phyloP scores from a whole-genome alignment of 495 filamentous ascomycete species.

The Penicillium macrosclerotiorum region DNA sequence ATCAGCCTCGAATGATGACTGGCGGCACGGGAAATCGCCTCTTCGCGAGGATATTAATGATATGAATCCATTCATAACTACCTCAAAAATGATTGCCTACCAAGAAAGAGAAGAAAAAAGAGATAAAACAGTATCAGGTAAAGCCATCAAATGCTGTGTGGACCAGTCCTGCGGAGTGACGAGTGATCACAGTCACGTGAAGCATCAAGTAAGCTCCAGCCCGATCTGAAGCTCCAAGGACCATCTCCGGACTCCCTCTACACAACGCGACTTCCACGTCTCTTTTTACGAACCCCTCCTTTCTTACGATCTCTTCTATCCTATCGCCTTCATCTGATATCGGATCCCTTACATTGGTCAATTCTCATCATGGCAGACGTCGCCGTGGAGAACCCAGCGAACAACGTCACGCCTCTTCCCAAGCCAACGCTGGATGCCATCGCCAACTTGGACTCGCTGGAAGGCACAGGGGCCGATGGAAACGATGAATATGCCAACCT shows the following conservation, averaged over 20 bases:
- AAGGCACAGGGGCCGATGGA: slow-evolving; percentile 75
- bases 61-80: too few species aligned
- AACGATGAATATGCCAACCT: slow-evolving; percentile 92
- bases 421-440: slow-evolving; percentile 79
- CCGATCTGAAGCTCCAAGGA: slow-evolving; percentile 18
- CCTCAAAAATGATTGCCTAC: too few species aligned
- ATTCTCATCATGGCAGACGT: slow-evolving; percentile 72
- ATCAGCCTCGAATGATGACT: too few species aligned
- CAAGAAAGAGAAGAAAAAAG: too few species aligned
- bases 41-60: too few species aligned
- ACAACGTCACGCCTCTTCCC: slow-evolving; percentile 68
- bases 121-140: neutral
- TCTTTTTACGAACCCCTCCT: slow-evolving; percentile 12
- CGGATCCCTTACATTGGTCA: neutral
- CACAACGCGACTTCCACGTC: too few species aligned
- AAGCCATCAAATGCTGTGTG: too few species aligned
- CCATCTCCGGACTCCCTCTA: slow-evolving; percentile 15
- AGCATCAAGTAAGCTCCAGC: slow-evolving; percentile 15
- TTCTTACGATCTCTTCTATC: slow-evolving; percentile 4
- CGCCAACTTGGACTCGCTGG: slow-evolving; percentile 83
- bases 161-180: too few species aligned
- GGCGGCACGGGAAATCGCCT: too few species aligned
- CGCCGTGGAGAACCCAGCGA: slow-evolving; percentile 74
- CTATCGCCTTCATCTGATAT: neutral
- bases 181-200: slow-evolving; percentile 19